Base-by-base conservation (phyloP, 1,284 basidiomycete genomes). In the Trichosporon ovoides region DNA sequence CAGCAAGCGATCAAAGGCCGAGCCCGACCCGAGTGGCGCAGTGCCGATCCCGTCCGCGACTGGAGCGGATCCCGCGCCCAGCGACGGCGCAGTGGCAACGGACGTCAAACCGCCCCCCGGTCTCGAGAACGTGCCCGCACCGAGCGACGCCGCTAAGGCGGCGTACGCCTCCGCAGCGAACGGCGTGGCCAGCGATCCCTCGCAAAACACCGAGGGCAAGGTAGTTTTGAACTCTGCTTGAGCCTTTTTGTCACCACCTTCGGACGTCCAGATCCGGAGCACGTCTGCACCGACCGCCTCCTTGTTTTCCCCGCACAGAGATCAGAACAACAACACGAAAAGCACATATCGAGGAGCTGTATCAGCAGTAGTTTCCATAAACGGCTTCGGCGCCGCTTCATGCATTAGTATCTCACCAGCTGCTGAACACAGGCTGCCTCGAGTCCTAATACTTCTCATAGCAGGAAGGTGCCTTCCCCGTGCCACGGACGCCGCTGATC, bases 81-180 rank as follows among this genome's bases (percentile, higher is more conserved):
- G 66, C 66, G 19, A 49, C 61, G 35, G 62, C 50, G 19, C 48
- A 11, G 48, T 33, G 12, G 40, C 19, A 16, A 37, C 56, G 5
- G 67, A 70, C 33, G 58, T 71, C 16, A 43, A 57, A 28, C 68
- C 72, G 16, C 74, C 72, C 11, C 71, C 74, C 4, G 69, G 66
- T 2, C 66, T 76, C 38, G 67, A 68, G 53, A 61, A 58, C 38
- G 61, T 72, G 59, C 67, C 69, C 11, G 68, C 72, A 13, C 57
- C 69, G 36, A 74, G 72, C 14, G 61, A 66, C 0, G 63, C 67
- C 3, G 65, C 69, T 5, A 66, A 71, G 61, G 66, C 69, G 20
- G 67, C 68, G 7, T 74, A 72, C 51, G 70, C 72, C 2, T 72
- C 66, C 35, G 71, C 74, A 14, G 70, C 68, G 2, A 73, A 71